These are phyloP conservation scores for Lactarius hatsudake DNA, from an alignment of 768 basidiomycete species.

Conservation along the genomic window DNA sequence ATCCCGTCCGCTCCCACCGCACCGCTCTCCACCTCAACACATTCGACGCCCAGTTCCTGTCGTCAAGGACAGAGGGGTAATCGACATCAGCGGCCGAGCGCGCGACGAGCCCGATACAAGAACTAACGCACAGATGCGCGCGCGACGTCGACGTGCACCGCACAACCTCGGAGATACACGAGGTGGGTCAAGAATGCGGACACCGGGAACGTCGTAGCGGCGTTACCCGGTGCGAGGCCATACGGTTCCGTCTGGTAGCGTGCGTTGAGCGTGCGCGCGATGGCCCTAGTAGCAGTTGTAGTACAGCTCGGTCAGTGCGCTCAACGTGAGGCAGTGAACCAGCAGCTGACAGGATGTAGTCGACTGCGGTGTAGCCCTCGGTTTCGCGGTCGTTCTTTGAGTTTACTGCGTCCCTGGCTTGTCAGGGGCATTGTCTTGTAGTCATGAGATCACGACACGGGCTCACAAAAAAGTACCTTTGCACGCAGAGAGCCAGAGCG, in stretches of 20 bases:
- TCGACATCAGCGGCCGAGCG: neutral
- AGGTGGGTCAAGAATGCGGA: constrained; percentile 86
- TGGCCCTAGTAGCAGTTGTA: constrained; percentile 45
- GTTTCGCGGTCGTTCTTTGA: constrained; percentile 88
- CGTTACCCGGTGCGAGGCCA: constrained; percentile 50
- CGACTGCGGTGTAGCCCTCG: constrained; percentile 73
- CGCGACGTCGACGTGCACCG: constrained; percentile 58
- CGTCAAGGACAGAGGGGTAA: neutral
- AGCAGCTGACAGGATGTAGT: constrained; percentile 70
- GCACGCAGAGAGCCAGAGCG: constrained; percentile 65
- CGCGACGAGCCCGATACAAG: neutral
- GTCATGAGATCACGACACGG: neutral
- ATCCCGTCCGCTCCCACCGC: constrained; percentile 31
- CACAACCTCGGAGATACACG: constrained; percentile 65
- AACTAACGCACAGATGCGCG: constrained; percentile 54
- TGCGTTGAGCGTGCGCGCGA: constrained; percentile 65
- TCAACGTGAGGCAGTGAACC: constrained; percentile 15
- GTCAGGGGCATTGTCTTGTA: neutral
- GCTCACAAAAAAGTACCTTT: constrained; percentile 82
- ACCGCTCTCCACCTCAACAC: constrained; percentile 46
- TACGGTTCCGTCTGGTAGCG: constrained; percentile 50
- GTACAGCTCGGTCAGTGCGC: constrained; percentile 18
- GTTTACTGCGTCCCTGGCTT: constrained; percentile 57
- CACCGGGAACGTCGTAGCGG: constrained; percentile 61
- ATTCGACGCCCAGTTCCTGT: constrained; percentile 59